phyloP scores from a whole-genome alignment of 257 asterid genomes.

The Nicotiana attenuata region DNA sequence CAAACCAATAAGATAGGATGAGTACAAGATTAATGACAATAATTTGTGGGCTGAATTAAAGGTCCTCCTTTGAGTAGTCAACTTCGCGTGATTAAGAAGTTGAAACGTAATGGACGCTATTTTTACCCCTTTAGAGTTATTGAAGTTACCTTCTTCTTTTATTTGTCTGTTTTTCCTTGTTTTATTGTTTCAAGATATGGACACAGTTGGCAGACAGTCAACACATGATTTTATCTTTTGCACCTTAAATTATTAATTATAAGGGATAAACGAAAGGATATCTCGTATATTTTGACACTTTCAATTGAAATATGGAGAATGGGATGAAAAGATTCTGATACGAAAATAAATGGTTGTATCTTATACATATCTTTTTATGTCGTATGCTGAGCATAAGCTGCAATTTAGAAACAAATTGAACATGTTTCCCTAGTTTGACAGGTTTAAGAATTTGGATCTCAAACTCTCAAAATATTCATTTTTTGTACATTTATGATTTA shows the following conservation, averaged over 20 bases:
- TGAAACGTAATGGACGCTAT: background rate
- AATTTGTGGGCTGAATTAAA: background rate
- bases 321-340: background rate
- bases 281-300: background rate
- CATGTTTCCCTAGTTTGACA: too few species aligned
- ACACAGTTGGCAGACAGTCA: background rate
- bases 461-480: too few species aligned
- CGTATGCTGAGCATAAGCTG: background rate
- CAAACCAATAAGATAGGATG: background rate
- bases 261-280: background rate
- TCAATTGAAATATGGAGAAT: background rate
- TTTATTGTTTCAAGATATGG: background rate
- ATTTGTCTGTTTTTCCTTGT: background rate
- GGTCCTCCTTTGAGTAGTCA: background rate
- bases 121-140: background rate
- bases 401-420: background rate
- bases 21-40: background rate
- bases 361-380: background rate
- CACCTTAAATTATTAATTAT: background rate
- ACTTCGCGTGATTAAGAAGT: background rate
- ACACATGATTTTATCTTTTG: background rate
- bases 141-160: background rate
- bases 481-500: too few species aligned
- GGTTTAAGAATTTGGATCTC: too few species aligned
- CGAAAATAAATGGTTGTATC: background rate